These are phyloP conservation scores for Alloascoidea hylecoeti DNA, from an alignment of 805 yeast genomes.

Conservation along the genomic window DNA sequence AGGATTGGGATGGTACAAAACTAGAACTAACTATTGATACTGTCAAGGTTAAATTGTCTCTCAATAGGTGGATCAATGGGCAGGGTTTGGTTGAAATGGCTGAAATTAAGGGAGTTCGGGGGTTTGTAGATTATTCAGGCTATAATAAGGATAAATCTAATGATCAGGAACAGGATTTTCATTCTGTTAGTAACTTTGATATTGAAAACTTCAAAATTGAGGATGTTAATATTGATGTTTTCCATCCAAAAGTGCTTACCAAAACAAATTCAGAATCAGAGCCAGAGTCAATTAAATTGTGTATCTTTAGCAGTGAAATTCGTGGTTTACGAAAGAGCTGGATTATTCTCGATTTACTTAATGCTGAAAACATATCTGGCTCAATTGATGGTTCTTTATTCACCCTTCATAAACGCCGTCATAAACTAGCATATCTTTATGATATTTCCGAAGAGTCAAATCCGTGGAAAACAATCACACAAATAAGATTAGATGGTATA, in stretches of 20 bases:
- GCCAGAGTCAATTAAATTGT: constrained; percentile 25
- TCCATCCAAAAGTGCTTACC: neutral
- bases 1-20: neutral
- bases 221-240: neutral
- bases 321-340: constrained; percentile 45
- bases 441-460: constrained; percentile 20
- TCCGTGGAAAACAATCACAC: constrained; percentile 35
- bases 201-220: neutral
- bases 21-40: neutral
- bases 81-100: neutral
- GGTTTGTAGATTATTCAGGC: neutral
- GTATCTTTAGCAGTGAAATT: constrained; percentile 53
- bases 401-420: constrained; percentile 64
- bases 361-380: constrained; percentile 59
- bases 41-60: neutral
- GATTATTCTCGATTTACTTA: constrained; percentile 50
- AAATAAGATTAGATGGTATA: constrained; percentile 19
- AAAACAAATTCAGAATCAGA: neutral
- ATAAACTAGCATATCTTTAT: constrained; percentile 30
- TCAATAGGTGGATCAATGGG: neutral
- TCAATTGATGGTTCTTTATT: constrained; percentile 63
- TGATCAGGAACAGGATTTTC: neutral
- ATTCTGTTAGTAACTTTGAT: neutral
- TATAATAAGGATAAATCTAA: no score
- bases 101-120: constrained; percentile 1